Evolutionary conservation across 768 basidiomycete species (phyloP).

Genomic region (Daedaleopsis sinensis): DNA sequence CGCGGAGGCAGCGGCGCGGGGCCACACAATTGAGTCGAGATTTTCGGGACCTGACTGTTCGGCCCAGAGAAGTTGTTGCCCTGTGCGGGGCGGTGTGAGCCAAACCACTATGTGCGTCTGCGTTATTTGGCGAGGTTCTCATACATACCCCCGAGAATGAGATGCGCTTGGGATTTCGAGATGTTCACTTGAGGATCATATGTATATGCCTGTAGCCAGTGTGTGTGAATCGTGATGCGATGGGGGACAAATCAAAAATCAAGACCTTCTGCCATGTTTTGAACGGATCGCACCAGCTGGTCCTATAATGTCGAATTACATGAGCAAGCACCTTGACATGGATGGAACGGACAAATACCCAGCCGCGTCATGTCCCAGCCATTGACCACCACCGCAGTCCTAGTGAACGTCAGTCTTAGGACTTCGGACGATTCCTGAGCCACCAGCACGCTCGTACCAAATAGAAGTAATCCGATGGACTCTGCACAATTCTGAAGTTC

Average conservation of each 20-base stretch:
- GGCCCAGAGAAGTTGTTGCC: slow-evolving; percentile 72
- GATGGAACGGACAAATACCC: slow-evolving; percentile 8
- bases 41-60: slow-evolving; percentile 74
- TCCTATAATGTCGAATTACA: slow-evolving; percentile 32
- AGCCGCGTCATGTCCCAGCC: slow-evolving; percentile 58
- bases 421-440: too few relatives aligned
- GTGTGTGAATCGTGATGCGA: slow-evolving; percentile 21
- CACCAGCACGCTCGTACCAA: slow-evolving; percentile 41
- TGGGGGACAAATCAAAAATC: not conserved
- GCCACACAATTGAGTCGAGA: slow-evolving; percentile 73
- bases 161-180: slow-evolving; percentile 44
- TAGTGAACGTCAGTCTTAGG: slow-evolving; percentile 18
- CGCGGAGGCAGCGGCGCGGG: slow-evolving; percentile 68
- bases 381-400: slow-evolving; percentile 76
- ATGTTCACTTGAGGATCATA: slow-evolving; percentile 73
- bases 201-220: slow-evolving; percentile 52
- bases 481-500: slow-evolving; percentile 66
- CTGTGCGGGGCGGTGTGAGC: slow-evolving; percentile 31
- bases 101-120: not conserved
- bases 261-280: slow-evolving; percentile 76
- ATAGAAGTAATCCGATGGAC: slow-evolving; percentile 78
- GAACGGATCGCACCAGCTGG: slow-evolving; percentile 79
- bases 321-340: not conserved
- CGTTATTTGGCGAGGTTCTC: not conserved
- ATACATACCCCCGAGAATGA: slow-evolving; percentile 68